Conservation (phyloP, 352 stramenopile genomes). For the Pythium myriotylum region DNA sequence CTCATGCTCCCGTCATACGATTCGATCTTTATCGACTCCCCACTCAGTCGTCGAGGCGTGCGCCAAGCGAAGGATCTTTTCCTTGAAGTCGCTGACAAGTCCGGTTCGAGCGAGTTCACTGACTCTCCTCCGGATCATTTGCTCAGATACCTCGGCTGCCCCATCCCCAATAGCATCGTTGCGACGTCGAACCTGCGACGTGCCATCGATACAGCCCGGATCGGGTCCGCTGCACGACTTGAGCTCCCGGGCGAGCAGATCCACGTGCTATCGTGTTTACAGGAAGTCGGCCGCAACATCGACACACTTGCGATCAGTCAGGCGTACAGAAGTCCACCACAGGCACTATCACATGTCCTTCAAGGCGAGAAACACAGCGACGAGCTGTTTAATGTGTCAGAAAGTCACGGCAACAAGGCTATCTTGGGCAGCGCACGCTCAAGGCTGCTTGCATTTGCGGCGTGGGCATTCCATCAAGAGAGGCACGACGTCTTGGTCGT, state of each 20-base stretch:
- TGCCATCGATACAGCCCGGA: constrained; percentile 78
- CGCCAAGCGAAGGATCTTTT: constrained; percentile 63
- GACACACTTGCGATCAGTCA: constrained; percentile 81
- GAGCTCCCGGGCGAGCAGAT: constrained; percentile 59
- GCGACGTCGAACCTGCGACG: constrained; percentile 76
- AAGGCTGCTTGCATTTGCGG: constrained; percentile 61
- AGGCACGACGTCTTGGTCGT: constrained; percentile 68
- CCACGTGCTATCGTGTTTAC: constrained; percentile 79
- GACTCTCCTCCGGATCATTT: constrained; percentile 26
- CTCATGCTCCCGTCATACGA: constrained; percentile 63
- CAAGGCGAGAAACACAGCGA: constrained; percentile 50
- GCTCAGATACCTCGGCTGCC: constrained; percentile 50
- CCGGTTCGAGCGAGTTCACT: constrained; percentile 21
- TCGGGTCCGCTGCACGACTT: constrained; percentile 68
- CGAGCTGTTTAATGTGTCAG: constrained; percentile 71
- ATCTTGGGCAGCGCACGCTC: constrained; percentile 60
- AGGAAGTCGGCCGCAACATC: constrained; percentile 86
- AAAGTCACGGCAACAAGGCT: constrained; percentile 85
- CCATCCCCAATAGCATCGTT: constrained; percentile 59
- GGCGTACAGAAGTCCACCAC: constrained; percentile 40
- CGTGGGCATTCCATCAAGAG: constrained; percentile 63
- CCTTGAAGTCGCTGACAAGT: constrained; percentile 40
- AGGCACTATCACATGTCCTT: constrained; percentile 33
- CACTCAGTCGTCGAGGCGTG: constrained; percentile 61
- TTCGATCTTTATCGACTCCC: constrained; percentile 87